Evolutionary conservation across 1,284 basidiomycete genomes (phyloP), one percentile per base, ranked within the genome.

Genomic region (Rhodotorula sp.): DNA sequence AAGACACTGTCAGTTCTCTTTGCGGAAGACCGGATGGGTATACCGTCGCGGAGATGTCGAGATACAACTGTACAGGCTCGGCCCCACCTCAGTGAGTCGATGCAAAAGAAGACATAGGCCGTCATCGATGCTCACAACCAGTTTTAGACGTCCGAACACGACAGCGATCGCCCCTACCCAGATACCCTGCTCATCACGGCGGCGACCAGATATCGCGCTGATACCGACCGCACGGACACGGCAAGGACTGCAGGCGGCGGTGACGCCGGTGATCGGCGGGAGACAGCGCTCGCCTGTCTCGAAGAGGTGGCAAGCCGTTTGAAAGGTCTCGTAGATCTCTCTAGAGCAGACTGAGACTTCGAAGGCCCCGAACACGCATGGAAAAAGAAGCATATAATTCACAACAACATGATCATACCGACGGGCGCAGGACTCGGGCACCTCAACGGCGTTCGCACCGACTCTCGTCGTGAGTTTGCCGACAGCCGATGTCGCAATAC

Each of bases 401-500:
- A 60, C 59, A 49, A 61, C 59, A 39, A 61, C 46, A 49, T 7
- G 26, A 23, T 29, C 16, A 16, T 20, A 16, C 21, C 6, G 26
- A 31, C 59, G 39, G 14, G 26, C n/a, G 15, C 29, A 29, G 56
- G 26, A 26, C 16, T 6, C 34, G 21, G 20, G 6, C 23, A 21
- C 46, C n/a, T 59, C 49, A 76, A 0, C 73, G 46, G 59, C 77
- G 57, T 61, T 89, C 87, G 78, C 88, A 89, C 58, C 86, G 82
- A 47, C 87, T 88, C 79, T 89, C 88, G 58, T 85, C 82, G 74
- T 89, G 88, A 0, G 86, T 84, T 18, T 80, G 81, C 67, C 85
- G 83, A 75, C 88, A 89, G 56, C 84, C 85, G 62, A 84, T 79
- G 78, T 86, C 86, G 76, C 88, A 89, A 73, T 86, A 89, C 18